phyloP scores from a whole-genome alignment of 345 rosid genomes.

The Orychophragmus violaceus region DNA sequence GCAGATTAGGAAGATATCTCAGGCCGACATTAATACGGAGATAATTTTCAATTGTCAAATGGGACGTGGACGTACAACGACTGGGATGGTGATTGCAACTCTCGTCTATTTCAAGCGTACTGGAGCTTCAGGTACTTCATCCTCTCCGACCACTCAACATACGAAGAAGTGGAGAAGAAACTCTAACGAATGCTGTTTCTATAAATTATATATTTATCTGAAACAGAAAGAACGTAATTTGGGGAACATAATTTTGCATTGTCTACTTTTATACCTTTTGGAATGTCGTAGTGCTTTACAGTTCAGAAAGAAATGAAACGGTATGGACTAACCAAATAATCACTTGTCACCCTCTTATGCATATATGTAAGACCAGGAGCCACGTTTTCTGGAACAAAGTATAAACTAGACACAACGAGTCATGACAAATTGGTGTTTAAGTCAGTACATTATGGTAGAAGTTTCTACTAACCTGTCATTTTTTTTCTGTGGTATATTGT shows the following conservation, averaged over 20 bases:
- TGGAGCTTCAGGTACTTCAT: constrained; percentile 72
- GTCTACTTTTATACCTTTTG: background rate
- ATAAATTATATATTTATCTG: background rate
- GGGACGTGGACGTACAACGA: constrained; percentile 99
- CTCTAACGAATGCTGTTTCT: background rate
- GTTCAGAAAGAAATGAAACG: constrained; percentile 7
- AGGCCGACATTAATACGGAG: constrained; percentile 60
- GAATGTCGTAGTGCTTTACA: background rate
- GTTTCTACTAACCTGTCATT: constrained; percentile 11
- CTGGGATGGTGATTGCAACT: constrained; percentile 98
- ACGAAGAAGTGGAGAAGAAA: constrained; percentile 1
- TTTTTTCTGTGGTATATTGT: constrained; percentile 1
- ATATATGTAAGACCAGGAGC: constrained; percentile 1
- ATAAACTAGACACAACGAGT: background rate
- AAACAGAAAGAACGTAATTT: background rate
- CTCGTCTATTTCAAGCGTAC: constrained; percentile 81
- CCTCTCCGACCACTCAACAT: constrained; percentile 18
- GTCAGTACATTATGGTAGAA: background rate
- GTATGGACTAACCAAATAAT: background rate
- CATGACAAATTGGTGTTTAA: background rate
- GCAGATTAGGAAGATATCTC: constrained; percentile 85
- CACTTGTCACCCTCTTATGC: constrained; percentile 1
- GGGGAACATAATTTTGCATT: background rate
- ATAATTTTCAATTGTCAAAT: constrained; percentile 94
- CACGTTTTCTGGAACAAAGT: background rate